Conservation (phyloP, 768 basidiomycete genomes). For the Plicaturopsis crispa region DNA sequence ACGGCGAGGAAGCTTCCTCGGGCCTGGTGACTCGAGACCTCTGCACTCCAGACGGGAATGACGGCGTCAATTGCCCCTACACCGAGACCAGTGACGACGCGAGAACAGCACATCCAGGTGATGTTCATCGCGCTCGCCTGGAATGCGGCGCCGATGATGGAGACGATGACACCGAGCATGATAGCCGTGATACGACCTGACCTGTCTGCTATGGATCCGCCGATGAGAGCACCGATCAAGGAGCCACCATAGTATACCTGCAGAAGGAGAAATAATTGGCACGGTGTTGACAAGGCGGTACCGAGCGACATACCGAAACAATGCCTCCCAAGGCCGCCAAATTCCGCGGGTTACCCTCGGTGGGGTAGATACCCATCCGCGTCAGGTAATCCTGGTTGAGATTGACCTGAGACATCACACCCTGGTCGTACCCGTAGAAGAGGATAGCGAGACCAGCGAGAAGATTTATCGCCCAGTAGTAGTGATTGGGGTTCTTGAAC, state of each 20-base stretch:
- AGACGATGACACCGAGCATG: not conserved
- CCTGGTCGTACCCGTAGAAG: slow-evolving; percentile 1
- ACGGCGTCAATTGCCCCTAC: not conserved
- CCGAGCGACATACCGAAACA: not conserved
- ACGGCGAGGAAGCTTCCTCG: not conserved
- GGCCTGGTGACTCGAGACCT: not conserved
- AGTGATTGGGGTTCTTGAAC: no score
- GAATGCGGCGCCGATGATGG: not conserved
- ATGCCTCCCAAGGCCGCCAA: not conserved
- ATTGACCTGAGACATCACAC: not conserved
- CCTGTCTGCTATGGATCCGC: not conserved
- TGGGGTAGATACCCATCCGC: not conserved
- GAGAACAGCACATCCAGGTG: not conserved
- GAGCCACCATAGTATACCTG: not conserved
- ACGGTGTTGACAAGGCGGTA: no score
- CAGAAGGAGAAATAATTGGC: not conserved
- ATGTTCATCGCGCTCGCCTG: not conserved
- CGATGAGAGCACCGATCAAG: not conserved
- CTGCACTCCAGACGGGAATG: not conserved
- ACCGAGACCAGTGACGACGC: slow-evolving; percentile 1
- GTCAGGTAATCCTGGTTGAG: not conserved
- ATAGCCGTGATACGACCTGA: not conserved
- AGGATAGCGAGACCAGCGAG: not conserved
- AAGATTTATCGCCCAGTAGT: no score
- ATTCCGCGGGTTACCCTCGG: not conserved